phyloP scores from a whole-genome alignment of 2,329 filamentous ascomycete species.

The Remersonia thermophila region DNA sequence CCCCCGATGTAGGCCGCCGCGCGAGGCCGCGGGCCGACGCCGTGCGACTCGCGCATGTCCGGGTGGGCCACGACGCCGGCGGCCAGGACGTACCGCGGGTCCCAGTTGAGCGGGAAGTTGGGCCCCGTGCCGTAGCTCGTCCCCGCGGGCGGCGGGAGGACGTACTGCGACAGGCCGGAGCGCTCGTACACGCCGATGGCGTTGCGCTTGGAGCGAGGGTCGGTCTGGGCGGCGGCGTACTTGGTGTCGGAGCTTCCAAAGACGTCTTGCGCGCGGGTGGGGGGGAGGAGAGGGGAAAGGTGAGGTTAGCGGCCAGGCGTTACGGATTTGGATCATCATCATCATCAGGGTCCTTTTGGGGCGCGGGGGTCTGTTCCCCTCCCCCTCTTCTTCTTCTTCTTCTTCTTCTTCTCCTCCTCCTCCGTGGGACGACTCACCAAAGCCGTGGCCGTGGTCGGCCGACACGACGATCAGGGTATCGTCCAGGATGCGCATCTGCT shows the following conservation, averaged over 20 bases:
- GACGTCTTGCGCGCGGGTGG: constrained; percentile 31
- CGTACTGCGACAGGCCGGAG: constrained; percentile 68
- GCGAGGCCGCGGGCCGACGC: constrained; percentile 54
- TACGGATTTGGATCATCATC: too few species aligned
- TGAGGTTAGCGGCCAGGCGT: neutral
- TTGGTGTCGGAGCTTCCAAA: constrained; percentile 71
- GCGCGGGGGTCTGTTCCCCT: too few species aligned
- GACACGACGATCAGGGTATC: constrained; percentile 71
- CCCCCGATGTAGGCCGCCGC: constrained; percentile 40
- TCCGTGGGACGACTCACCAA: constrained; percentile 34
- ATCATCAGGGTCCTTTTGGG: too few species aligned
- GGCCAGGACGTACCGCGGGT: constrained; percentile 70
- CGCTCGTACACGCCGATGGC: constrained; percentile 63
- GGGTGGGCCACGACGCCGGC: constrained; percentile 59
- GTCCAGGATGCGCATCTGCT: constrained; percentile 52
- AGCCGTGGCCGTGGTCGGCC: constrained; percentile 82
- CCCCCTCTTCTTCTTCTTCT: too few species aligned
- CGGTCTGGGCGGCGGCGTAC: constrained; percentile 54
- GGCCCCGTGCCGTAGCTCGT: constrained; percentile 56
- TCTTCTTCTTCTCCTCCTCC: too few species aligned
- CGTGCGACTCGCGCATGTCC: constrained; percentile 66
- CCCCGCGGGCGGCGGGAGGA: constrained; percentile 35
- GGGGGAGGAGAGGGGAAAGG: too few species aligned
- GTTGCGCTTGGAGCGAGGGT: constrained; percentile 59
- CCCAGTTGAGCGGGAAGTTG: constrained; percentile 75